Evolutionary conservation across 2,329 filamentous ascomycete genomes (phyloP).

Genomic region (Blumeria graminis): DNA sequence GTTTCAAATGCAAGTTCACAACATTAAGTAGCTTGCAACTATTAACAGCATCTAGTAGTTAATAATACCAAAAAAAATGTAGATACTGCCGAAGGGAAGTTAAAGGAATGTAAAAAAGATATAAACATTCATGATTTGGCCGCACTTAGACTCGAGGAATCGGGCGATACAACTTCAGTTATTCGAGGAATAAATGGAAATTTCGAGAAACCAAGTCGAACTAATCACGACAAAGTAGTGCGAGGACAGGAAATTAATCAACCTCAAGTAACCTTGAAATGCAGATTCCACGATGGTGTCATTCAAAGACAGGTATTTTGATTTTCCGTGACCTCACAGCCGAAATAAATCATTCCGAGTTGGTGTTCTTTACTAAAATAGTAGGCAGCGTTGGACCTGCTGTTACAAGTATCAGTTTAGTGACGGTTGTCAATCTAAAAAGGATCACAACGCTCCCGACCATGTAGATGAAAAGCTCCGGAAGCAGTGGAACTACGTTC

Average conservation of each 20-base stretch:
- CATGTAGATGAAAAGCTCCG: slow-evolving; percentile 1
- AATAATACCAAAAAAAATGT: neutral
- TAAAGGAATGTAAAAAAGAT: too few species aligned
- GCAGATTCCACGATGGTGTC: slow-evolving; percentile 2
- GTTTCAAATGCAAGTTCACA: slow-evolving; percentile 1
- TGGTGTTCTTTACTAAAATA: neutral
- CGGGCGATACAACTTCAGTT: neutral
- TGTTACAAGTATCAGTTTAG: neutral
- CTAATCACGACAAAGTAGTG: neutral
- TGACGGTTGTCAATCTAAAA: neutral
- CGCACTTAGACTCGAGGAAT: neutral
- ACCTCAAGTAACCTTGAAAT: neutral
- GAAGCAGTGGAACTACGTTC: slow-evolving; percentile 1
- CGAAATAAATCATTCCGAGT: neutral
- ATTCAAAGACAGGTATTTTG: neutral
- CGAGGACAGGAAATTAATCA: neutral
- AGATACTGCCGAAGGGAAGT: neutral
- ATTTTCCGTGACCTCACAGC: neutral
- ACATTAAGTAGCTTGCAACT: neutral
- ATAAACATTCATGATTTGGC: too few species aligned
- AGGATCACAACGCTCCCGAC: neutral
- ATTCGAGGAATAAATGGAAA: neutral
- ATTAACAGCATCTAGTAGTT: neutral
- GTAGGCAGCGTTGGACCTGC: slow-evolving; percentile 1
- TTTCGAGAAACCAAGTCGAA: neutral